Percentiles rank a stretch among this genome's conserved stretches.
These are phyloP conservation scores for Eucalyptus regnans DNA, from an alignment of 345 rosid genomes.

Conservation along the genomic window DNA sequence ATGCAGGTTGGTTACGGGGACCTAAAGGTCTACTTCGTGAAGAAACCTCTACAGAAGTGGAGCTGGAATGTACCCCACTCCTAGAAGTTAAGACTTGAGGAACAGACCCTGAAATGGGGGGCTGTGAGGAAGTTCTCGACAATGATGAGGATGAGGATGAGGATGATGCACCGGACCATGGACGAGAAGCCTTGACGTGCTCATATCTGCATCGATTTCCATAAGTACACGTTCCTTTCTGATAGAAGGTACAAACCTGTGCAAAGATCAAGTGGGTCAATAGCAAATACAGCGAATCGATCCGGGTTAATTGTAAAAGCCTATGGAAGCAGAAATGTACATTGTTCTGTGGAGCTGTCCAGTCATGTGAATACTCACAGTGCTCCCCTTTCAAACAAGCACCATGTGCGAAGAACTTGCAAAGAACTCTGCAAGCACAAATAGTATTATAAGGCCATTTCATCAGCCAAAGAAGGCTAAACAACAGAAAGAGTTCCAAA, in stretches of 20 bases:
- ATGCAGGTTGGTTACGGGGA: conserved; percentile 15
- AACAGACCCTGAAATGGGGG: conserved; percentile 9
- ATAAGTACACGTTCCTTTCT: conserved; percentile 72
- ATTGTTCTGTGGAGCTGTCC: conserved; percentile 50
- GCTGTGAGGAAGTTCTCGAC: conserved; percentile 12
- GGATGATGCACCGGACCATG: conserved; percentile 31
- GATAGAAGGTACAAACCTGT: conserved; percentile 86
- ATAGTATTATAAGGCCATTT: background rate
- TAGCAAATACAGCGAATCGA: background rate
- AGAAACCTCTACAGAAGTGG: conserved; percentile 21
- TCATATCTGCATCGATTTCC: conserved; percentile 87
- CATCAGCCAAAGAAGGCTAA: background rate
- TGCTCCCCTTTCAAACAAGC: conserved; percentile 90
- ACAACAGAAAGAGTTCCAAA: background rate
- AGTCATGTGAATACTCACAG: conserved; percentile 87
- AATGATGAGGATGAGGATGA: conserved; percentile 47
- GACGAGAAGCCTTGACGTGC: conserved; percentile 41
- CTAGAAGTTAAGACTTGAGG: conserved; percentile 7
- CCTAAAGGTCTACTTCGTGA: conserved; percentile 13
- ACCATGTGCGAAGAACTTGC: conserved; percentile 89
- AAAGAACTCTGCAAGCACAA: conserved; percentile 35
- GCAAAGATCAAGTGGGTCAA: background rate
- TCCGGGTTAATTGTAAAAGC: background rate
- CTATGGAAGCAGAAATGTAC: conserved; percentile 13
- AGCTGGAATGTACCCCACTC: conserved; percentile 1